Base-by-base conservation (phyloP, 2,329 filamentous ascomycete species). In the Fusarium devonianum region DNA sequence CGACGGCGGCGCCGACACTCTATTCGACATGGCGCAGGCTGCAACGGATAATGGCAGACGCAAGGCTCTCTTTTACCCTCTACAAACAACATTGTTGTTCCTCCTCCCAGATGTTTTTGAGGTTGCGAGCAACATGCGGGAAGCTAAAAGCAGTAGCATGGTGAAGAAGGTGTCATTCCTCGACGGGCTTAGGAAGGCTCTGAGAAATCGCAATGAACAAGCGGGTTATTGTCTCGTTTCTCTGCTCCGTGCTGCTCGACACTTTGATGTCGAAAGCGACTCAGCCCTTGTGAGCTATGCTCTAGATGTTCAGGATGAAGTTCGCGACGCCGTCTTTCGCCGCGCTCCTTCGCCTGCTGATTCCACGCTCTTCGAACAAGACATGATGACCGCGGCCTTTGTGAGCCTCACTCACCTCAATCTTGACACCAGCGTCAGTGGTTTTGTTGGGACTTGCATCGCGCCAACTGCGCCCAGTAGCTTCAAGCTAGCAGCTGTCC, bases 41-140 rank as follows among this genome's bases (percentile, higher is more conserved):
- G 78, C 85, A 19, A 76, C 78, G 25, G 85, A 88, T 64, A 82
- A 78, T 44, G 77, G 75, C 26, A 78, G 78, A 54, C 77, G 80
- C 36, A 83, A 78, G 57, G 75, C 76, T 4, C 71, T 82, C 22
- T 72, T 87, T 14, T 85, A 80, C 59, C 84, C 85, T 12, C 74
- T 89, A 40, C 86, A 88, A 65, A 84, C 79, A 2, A 78, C 80
- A 10, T 71, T 89, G 4, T 70, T 88, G 8, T 80, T 88, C 49
- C 74, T 89, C 7, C 72, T 87, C 7, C 86, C 86, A 4, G 86
- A 89, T 58, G 82, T 88, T 5, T 89, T 89, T 57, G 84, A 87
- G 68, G 83, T 88, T 23, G 85, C 85, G 18, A 86, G 84, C 68
- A 86, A 86, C 67, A 75, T 88, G 66, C 78, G 84, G 49, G 84